A percentile compares a stretch with the other conserved stretches of the same genome.
Evolutionary conservation across 768 basidiomycete genomes (phyloP).

Genomic region (Termitomyces heimii): DNA sequence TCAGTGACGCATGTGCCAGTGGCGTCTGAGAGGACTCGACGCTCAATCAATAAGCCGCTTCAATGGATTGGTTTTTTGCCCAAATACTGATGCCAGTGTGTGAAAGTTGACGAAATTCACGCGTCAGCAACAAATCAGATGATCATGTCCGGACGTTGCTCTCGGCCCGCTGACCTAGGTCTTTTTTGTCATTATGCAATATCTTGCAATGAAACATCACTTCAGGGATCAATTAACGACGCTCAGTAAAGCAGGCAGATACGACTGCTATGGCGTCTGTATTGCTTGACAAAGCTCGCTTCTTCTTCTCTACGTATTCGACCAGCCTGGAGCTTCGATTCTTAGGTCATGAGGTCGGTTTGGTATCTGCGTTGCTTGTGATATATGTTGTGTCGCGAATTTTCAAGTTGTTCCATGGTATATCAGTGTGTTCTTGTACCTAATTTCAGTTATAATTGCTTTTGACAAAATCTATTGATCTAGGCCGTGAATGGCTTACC

Average conservation of each 20-base stretch:
- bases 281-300: not conserved
- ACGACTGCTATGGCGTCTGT: not conserved
- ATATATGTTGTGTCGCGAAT: conserved; percentile 26
- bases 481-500: conserved; percentile 32
- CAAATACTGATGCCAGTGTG: too few species aligned
- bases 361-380: conserved; percentile 11
- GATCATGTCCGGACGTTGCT: not conserved
- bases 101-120: too few species aligned
- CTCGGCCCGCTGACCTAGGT: not conserved
- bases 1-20: too few species aligned
- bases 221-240: not conserved
- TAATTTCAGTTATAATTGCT: not conserved
- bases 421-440: conserved; percentile 21
- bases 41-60: too few species aligned
- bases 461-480: not conserved
- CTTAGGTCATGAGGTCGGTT: conserved; percentile 10
- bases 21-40: too few species aligned
- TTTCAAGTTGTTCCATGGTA: conserved; percentile 21
- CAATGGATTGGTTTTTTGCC: too few species aligned
- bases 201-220: not conserved
- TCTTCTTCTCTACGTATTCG: not conserved
- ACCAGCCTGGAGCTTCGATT: conserved; percentile 2
- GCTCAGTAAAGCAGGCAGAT: not conserved
- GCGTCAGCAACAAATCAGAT: not conserved
- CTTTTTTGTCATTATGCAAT: not conserved